Conservation (phyloP, 1,139 yeast genomes). For the Blastobotrys elegans region DNA sequence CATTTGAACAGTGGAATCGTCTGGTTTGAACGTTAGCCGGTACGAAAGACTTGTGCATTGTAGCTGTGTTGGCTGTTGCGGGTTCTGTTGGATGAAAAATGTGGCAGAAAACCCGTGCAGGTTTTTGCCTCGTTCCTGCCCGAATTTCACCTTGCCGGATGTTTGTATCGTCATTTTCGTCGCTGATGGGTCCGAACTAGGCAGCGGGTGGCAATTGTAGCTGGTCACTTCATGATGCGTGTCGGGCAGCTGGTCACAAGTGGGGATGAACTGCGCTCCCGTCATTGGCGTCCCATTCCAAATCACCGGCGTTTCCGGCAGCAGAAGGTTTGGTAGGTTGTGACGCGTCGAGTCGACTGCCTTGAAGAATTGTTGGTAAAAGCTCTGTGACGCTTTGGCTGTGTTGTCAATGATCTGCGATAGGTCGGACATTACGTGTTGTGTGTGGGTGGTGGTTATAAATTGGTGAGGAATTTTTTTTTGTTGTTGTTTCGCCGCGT, state of each 20-base stretch:
- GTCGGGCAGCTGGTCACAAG: conserved; percentile 31
- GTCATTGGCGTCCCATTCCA: conserved; percentile 39
- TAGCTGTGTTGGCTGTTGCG: conserved; percentile 18
- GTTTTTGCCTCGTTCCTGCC: conserved; percentile 29
- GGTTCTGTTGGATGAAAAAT: conserved; percentile 28
- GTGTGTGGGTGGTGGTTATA: not conserved
- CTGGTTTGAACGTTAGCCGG: conserved; percentile 33
- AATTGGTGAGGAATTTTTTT: too few species aligned
- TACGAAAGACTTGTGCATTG: conserved; percentile 31
- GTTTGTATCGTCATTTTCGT: conserved; percentile 28
- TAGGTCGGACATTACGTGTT: not conserved
- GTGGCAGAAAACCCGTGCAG: conserved; percentile 33
- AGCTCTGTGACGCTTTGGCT: conserved; percentile 14
- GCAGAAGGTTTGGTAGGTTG: conserved; percentile 25
- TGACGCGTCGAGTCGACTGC: conserved; percentile 28
- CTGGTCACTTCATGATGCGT: conserved; percentile 32
- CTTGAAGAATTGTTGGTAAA: conserved; percentile 27
- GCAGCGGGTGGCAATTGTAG: conserved; percentile 35
- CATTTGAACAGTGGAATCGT: conserved; percentile 27
- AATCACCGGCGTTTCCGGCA: conserved; percentile 32
- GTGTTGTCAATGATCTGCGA: not conserved
- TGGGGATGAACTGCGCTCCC: conserved; percentile 30
- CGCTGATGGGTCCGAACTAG: conserved; percentile 19
- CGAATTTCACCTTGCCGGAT: conserved; percentile 32
- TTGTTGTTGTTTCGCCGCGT: too few species aligned